A percentile compares a stretch with the other conserved stretches of the same genome.
These are phyloP conservation scores for Arthrinium puccinioides DNA, from an alignment of 2,329 filamentous ascomycete genomes.

Conservation along the genomic window DNA sequence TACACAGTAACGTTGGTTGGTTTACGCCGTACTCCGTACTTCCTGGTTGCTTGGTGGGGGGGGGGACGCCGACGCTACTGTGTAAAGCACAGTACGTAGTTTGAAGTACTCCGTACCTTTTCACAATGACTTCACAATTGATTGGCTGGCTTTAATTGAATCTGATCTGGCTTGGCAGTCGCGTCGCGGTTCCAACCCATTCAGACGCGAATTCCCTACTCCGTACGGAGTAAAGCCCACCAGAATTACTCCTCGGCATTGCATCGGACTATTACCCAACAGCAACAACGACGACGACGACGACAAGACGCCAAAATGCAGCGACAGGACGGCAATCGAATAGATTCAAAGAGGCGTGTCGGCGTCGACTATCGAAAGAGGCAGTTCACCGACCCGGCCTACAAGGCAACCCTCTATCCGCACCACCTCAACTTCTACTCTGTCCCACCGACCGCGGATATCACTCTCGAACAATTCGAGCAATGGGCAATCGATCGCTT, in stretches of 20 bases:
- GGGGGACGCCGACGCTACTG: no score
- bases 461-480: constrained; percentile 94
- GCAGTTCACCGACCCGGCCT: constrained; percentile 74
- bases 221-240: no score
- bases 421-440: constrained; percentile 90
- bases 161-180: not conserved
- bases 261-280: no score
- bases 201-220: constrained; percentile 2
- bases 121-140: no score
- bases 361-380: constrained; percentile 74
- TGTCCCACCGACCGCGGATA: constrained; percentile 82
- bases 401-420: constrained; percentile 72
- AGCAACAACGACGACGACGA: not conserved
- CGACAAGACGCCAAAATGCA: constrained; percentile 14
- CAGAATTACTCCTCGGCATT: no score
- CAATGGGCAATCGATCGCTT: constrained; percentile 96
- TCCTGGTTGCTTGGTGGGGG: no score
- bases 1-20: no score
- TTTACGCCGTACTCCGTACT: no score
- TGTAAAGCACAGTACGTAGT: no score
- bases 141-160: constrained; percentile 1
- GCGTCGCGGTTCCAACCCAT: not conserved
- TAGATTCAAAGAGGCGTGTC: constrained; percentile 67
- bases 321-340: constrained; percentile 34
- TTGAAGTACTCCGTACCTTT: no score